phyloP scores from a whole-genome alignment of 768 basidiomycete species.

The Suillus placidus region DNA sequence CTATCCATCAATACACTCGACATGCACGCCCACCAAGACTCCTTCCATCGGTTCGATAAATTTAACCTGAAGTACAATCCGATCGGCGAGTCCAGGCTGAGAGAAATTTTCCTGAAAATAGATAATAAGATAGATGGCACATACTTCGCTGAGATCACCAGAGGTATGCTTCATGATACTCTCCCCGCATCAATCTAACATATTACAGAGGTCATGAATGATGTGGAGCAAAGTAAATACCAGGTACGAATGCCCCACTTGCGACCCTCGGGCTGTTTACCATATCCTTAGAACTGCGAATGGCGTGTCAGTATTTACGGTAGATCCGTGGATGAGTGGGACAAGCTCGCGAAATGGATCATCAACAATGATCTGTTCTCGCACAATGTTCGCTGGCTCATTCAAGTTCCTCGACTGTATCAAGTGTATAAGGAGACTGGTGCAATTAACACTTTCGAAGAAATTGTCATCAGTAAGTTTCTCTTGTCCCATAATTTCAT shows the following conservation, averaged over 20 bases:
- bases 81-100: constrained; percentile 89
- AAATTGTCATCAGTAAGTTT: constrained; percentile 82
- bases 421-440: constrained; percentile 93
- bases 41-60: constrained; percentile 98
- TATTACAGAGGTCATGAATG: constrained; percentile 87
- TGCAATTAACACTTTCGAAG: constrained; percentile 82
- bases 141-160: constrained; percentile 93
- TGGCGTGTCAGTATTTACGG: constrained; percentile 98
- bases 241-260: constrained; percentile 57
- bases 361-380: constrained; percentile 91
- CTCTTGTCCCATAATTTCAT: background rate
- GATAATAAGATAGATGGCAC: constrained; percentile 92
- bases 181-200: background rate
- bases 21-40: constrained; percentile 98
- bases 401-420: constrained; percentile 94
- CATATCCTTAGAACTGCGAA: constrained; percentile 74
- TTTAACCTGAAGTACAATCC: constrained; percentile 99
- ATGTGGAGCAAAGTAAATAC: constrained; percentile 98
- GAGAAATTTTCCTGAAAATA: constrained; percentile 98
- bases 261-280: background rate
- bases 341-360: constrained; percentile 97
- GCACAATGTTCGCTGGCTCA: constrained; percentile 97
- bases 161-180: constrained; percentile 52
- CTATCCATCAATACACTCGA: constrained; percentile 98
- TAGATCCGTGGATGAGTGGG: constrained; percentile 84